Percentiles rank a stretch among this genome's conserved stretches.
Evolutionary conservation across 345 rosid genomes (phyloP).

Genomic region (Cardamine resedifolia): DNA sequence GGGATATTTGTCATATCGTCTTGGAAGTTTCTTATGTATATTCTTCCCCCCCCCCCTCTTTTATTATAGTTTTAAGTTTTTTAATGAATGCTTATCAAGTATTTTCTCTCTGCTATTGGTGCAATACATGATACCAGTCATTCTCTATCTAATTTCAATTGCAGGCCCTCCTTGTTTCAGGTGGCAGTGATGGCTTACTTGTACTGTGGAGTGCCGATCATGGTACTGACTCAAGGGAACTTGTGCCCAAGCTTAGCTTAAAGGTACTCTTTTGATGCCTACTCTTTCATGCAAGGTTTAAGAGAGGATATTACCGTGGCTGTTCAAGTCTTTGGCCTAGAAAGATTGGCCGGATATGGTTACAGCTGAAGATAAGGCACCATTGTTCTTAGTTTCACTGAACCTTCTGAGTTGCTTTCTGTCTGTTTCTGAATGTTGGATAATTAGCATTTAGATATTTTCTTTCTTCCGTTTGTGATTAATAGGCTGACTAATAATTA

Average conservation of each 20-base stretch:
- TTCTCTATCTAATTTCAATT: conserved; percentile 34
- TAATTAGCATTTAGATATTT: not conserved
- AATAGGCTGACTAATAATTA: conserved; percentile 7
- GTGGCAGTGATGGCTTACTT: conserved; percentile 95
- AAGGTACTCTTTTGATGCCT: conserved; percentile 52
- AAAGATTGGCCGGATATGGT: conserved; percentile 4
- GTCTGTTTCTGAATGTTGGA: conserved; percentile 14
- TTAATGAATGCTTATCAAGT: not conserved
- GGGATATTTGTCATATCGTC: no score
- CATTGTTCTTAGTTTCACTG: conserved; percentile 13
- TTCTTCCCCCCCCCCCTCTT: no score
- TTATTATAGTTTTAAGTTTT: not conserved
- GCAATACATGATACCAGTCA: conserved; percentile 17
- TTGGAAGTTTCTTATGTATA: no score
- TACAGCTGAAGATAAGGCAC: conserved; percentile 5
- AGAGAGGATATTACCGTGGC: conserved; percentile 9
- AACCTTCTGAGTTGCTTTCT: conserved; percentile 13
- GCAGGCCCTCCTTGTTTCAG: conserved; percentile 97
- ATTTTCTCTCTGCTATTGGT: conserved; percentile 6
- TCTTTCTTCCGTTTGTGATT: not conserved
- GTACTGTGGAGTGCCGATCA: conserved; percentile 97
- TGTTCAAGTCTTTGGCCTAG: conserved; percentile 4
- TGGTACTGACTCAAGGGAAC: conserved; percentile 90
- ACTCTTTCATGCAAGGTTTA: conserved; percentile 20
- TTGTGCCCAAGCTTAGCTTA: conserved; percentile 95